phyloP scores from a whole-genome alignment of 2,329 filamentous ascomycete species.

The Colletotrichum trifolii region DNA sequence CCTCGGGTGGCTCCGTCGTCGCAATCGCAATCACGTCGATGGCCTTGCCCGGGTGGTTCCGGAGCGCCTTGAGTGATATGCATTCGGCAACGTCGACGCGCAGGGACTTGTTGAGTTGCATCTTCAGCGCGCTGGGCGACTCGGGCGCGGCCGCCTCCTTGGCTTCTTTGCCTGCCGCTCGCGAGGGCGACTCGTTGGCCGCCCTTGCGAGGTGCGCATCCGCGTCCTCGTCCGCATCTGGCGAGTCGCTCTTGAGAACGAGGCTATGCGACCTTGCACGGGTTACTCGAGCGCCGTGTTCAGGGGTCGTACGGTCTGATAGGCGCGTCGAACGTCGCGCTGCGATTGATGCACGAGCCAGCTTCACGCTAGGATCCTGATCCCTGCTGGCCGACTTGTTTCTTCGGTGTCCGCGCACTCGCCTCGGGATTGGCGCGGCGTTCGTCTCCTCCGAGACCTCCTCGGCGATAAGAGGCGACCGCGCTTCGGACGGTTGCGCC shows the following conservation, averaged over 20 bases:
- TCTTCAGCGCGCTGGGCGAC: conserved; percentile 49
- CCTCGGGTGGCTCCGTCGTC: conserved; percentile 60
- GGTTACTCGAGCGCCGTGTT: conserved; percentile 37
- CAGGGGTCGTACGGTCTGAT: conserved; percentile 36
- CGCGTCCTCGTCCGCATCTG: conserved; percentile 40
- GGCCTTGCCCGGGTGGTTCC: conserved; percentile 59
- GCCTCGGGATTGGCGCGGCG: conserved; percentile 26
- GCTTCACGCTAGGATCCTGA: conserved; percentile 34
- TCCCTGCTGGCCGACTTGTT: conserved; percentile 30
- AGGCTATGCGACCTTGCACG: conserved; percentile 43
- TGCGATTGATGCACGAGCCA: conserved; percentile 36
- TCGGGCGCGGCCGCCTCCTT: neutral
- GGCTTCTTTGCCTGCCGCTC: conserved; percentile 6
- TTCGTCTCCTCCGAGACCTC: conserved; percentile 26
- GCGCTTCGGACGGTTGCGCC: conserved; percentile 34
- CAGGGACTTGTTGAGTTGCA: conserved; percentile 58
- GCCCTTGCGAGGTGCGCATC: conserved; percentile 46
- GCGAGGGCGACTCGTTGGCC: conserved; percentile 45
- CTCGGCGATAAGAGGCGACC: conserved; percentile 35
- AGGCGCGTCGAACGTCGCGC: conserved; percentile 36
- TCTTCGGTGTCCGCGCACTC: conserved; percentile 34
- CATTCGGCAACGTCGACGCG: conserved; percentile 64
- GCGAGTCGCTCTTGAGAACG: conserved; percentile 38
- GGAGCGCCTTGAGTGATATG: conserved; percentile 62
- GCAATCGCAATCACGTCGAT: conserved; percentile 67